Evolutionary conservation across 352 stramenopile genomes (phyloP).

Genomic region (Pythium rhizo-oryzae): DNA sequence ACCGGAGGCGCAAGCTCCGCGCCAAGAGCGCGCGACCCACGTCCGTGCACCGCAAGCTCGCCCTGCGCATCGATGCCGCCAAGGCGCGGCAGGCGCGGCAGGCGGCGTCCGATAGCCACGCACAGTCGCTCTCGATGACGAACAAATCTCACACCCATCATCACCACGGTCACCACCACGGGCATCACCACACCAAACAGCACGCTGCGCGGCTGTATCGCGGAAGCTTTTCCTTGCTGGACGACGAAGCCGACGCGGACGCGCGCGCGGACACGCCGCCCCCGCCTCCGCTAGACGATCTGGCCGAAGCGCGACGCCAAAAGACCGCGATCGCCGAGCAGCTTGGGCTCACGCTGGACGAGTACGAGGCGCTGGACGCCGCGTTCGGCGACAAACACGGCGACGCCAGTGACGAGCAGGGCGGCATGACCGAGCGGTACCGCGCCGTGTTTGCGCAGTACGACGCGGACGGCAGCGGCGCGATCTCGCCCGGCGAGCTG

Average conservation of each 20-base stretch:
- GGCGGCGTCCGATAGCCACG: not conserved
- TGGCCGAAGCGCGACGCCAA: constrained; percentile 56
- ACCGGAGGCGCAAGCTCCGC: constrained; percentile 5
- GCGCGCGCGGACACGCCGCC: constrained; percentile 8
- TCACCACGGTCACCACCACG: not conserved
- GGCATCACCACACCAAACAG: not conserved
- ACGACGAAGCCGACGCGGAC: not conserved
- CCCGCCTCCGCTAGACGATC: constrained; percentile 34
- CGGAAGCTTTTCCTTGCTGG: constrained; percentile 1
- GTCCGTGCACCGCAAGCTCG: constrained; percentile 44
- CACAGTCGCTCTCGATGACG: constrained; percentile 20
- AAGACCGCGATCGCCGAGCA: constrained; percentile 54
- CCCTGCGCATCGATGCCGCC: constrained; percentile 43
- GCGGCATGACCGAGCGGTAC: constrained; percentile 57
- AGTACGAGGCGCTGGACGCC: constrained; percentile 68
- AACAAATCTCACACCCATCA: constrained; percentile 11
- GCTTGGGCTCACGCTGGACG: constrained; percentile 65
- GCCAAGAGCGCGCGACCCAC: constrained; percentile 23
- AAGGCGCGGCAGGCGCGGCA: constrained; percentile 43
- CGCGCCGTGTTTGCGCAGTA: constrained; percentile 66
- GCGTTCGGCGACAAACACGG: constrained; percentile 41
- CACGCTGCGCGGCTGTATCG: not conserved
- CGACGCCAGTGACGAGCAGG: constrained; percentile 8
- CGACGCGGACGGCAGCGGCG: constrained; percentile 76
- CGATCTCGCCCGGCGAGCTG: constrained; percentile 76